Evolutionary conservation across 129 eudicot species (phyloP).

Genomic region (Mikania micrantha): DNA sequence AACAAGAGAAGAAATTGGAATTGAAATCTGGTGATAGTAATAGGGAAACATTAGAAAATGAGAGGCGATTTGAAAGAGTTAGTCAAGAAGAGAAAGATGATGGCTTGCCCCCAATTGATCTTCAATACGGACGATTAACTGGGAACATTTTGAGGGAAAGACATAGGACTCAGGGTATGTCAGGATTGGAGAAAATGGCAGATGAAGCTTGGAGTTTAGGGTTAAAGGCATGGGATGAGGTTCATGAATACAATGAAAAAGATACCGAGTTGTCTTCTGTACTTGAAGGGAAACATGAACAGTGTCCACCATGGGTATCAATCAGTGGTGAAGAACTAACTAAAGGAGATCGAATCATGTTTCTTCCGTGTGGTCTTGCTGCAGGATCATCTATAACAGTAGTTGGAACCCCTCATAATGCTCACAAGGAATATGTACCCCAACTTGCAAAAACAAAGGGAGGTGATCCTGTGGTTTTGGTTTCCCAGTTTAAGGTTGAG

Average conservation of each 20-base stretch:
- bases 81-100: constrained; percentile 19
- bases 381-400: constrained; percentile 92
- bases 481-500: constrained; percentile 89
- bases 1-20: too few species aligned
- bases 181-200: constrained; percentile 76
- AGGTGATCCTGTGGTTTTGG: constrained; percentile 48
- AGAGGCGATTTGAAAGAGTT: too few species aligned
- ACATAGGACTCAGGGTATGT: constrained; percentile 45
- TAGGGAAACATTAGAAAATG: too few species aligned
- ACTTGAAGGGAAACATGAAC: constrained; percentile 72
- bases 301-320: constrained; percentile 76
- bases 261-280: constrained; percentile 35
- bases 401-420: constrained; percentile 76
- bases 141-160: constrained; percentile 43
- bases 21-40: too few species aligned
- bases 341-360: constrained; percentile 53
- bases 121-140: constrained; percentile 61
- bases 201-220: constrained; percentile 93
- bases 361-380: constrained; percentile 93
- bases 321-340: constrained; percentile 51
- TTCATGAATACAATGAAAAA: constrained; percentile 28
- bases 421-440: constrained; percentile 84
- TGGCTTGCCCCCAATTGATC: constrained; percentile 34
- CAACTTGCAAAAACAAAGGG: constrained; percentile 47
- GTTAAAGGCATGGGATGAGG: constrained; percentile 80